These are phyloP conservation scores for Multifurca ochricompacta DNA, from an alignment of 768 basidiomycete species.

Conservation along the genomic window DNA sequence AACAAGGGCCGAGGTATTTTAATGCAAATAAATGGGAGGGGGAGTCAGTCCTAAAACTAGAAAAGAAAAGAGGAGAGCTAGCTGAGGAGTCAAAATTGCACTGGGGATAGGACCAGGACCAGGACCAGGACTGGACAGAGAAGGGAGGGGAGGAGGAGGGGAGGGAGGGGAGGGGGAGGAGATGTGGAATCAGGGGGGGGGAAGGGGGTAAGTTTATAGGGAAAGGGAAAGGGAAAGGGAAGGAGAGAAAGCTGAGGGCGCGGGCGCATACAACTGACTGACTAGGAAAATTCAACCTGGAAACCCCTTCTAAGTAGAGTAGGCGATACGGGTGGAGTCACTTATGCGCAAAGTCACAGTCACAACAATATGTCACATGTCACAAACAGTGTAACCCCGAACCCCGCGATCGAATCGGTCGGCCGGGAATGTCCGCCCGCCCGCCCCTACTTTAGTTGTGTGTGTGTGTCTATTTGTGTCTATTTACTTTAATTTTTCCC, in stretches of 20 bases:
- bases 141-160: too few species aligned
- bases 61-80: neutral
- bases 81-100: slow-evolving; percentile 1
- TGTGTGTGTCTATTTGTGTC: neutral
- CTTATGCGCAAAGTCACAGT: slow-evolving; percentile 29
- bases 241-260: neutral
- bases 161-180: too few species aligned
- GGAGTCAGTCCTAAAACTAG: slow-evolving; percentile 5
- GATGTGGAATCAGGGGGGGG: neutral
- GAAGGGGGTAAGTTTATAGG: slow-evolving; percentile 15
- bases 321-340: slow-evolving; percentile 26
- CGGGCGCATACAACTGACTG: neutral
- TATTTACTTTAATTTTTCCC: too few species aligned
- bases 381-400: slow-evolving; percentile 15
- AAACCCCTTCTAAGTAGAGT: slow-evolving; percentile 9
- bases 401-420: slow-evolving; percentile 19
- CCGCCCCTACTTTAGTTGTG: slow-evolving; percentile 1
- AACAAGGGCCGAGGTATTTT: slow-evolving; percentile 19
- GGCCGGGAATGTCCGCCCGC: neutral
- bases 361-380: slow-evolving; percentile 23
- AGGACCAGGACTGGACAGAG: too few species aligned
- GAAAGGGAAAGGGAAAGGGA: too few species aligned
- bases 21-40: neutral
- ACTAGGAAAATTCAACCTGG: slow-evolving; percentile 20
- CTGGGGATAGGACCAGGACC: neutral